Conservation (phyloP, 371 early-diverging fungal genomes). For the Mucor plumbeus region DNA sequence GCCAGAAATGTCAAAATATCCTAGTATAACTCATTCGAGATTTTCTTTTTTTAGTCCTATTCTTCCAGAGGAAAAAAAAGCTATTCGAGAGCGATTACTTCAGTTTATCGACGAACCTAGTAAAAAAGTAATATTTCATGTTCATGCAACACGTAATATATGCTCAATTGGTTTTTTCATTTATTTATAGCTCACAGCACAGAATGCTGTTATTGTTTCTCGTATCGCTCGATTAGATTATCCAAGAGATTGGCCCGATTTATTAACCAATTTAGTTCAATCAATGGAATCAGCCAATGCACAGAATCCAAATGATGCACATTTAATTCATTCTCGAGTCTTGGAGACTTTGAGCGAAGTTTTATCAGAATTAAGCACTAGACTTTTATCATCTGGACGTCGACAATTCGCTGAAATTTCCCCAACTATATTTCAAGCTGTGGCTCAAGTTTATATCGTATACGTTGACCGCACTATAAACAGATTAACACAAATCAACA, state of each 20-base stretch:
- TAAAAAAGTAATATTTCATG: slow-evolving; percentile 57
- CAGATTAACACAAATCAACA: slow-evolving; percentile 3
- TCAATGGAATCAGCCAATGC: slow-evolving; percentile 62
- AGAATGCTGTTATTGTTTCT: slow-evolving; percentile 75
- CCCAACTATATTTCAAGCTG: slow-evolving; percentile 65
- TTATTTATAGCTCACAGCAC: slow-evolving; percentile 64
- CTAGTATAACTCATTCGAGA: neutral
- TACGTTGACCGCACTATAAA: slow-evolving; percentile 52
- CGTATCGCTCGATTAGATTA: slow-evolving; percentile 84
- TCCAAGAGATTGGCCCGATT: slow-evolving; percentile 84
- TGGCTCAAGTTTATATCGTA: slow-evolving; percentile 61
- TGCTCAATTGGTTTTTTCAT: neutral
- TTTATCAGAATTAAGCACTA: slow-evolving; percentile 79
- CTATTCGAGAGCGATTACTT: slow-evolving; percentile 65
- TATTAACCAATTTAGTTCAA: slow-evolving; percentile 64
- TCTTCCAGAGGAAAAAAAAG: slow-evolving; percentile 67
- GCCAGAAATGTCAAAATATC: slow-evolving; percentile 7
- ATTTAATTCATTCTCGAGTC: slow-evolving; percentile 68
- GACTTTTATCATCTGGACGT: slow-evolving; percentile 72
- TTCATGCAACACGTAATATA: no score
- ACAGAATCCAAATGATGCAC: slow-evolving; percentile 36
- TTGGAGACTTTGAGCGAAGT: slow-evolving; percentile 81
- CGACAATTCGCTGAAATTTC: slow-evolving; percentile 70
- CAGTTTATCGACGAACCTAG: slow-evolving; percentile 70
- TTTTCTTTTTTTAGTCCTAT: slow-evolving; percentile 56